Conservation (phyloP, 805 yeast species). For the Wickerhamiella dianesei region DNA sequence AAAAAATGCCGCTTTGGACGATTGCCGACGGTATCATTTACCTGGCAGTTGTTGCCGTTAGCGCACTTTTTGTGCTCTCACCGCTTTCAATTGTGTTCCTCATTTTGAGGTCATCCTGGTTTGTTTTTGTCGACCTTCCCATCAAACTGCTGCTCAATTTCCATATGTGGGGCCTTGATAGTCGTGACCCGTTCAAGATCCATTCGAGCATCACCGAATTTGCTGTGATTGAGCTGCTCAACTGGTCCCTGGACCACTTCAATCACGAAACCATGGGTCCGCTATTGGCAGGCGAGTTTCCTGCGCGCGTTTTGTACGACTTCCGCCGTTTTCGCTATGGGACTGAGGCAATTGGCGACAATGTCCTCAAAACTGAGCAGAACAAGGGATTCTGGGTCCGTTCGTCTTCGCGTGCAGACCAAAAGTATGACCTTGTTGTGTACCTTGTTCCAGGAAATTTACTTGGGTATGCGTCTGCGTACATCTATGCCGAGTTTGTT, state of each 20-base stretch:
- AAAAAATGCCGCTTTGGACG: conserved; percentile 18
- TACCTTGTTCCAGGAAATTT: conserved; percentile 32
- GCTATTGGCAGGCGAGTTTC: conserved; percentile 17
- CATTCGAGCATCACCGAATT: conserved; percentile 18
- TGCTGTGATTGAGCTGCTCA: conserved; percentile 12
- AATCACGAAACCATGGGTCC: conserved; percentile 15
- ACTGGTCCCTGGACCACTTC: conserved; percentile 19
- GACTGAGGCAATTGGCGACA: conserved; percentile 22
- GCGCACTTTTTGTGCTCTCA: not conserved
- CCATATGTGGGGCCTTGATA: conserved; percentile 18
- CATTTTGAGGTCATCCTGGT: conserved; percentile 1
- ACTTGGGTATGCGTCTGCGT: conserved; percentile 27
- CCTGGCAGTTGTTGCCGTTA: not conserved
- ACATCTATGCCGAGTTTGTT: conserved; percentile 35
- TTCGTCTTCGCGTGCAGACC: conserved; percentile 22
- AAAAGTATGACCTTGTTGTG: conserved; percentile 30
- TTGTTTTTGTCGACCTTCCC: conserved; percentile 19
- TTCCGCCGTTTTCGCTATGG: conserved; percentile 23
- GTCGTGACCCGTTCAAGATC: conserved; percentile 17
- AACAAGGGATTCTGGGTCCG: conserved; percentile 26
- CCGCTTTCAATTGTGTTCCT: not conserved
- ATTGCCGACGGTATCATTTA: conserved; percentile 12
- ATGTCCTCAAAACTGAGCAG: conserved; percentile 16
- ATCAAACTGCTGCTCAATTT: conserved; percentile 14
- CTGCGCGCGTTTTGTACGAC: conserved; percentile 16